phyloP scores from a whole-genome alignment of 495 filamentous ascomycete genomes.

The Penicillium parvum region DNA sequence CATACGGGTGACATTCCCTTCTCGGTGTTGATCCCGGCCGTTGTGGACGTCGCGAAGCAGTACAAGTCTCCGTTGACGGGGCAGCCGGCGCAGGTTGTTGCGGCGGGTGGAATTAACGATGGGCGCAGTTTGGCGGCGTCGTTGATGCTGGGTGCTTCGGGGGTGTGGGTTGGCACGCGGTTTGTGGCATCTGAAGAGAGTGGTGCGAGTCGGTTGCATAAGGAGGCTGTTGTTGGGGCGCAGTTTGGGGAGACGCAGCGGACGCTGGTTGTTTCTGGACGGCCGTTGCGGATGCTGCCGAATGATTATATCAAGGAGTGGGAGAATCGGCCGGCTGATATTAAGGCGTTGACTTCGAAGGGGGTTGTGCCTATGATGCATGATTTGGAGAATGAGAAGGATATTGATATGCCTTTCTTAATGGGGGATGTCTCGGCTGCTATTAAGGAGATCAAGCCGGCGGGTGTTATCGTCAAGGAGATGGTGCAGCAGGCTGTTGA shows the following conservation, averaged over 20 bases:
- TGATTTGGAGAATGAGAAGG: constrained; percentile 72
- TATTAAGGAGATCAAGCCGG: constrained; percentile 71
- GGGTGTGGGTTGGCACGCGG: constrained; percentile 81
- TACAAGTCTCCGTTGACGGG: constrained; percentile 55
- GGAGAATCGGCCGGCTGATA: constrained; percentile 68
- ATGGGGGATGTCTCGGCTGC: constrained; percentile 92
- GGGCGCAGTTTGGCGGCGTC: constrained; percentile 65
- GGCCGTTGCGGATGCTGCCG: constrained; percentile 72
- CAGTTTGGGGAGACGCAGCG: constrained; percentile 68
- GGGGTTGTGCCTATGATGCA: constrained; percentile 75
- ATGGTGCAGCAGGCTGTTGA: constrained; percentile 79
- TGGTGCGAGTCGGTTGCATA: constrained; percentile 71
- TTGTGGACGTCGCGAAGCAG: constrained; percentile 64
- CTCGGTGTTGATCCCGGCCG: constrained; percentile 67
- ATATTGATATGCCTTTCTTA: constrained; percentile 77
- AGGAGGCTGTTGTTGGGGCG: constrained; percentile 72
- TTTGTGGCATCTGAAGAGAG: constrained; percentile 79
- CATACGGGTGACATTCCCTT: constrained; percentile 76
- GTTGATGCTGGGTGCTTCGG: constrained; percentile 68
- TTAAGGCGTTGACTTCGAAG: constrained; percentile 63
- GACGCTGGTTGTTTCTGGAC: constrained; percentile 73
- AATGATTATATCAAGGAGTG: constrained; percentile 79
- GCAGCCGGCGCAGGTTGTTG: constrained; percentile 61
- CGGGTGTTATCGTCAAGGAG: constrained; percentile 72
- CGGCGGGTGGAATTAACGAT: constrained; percentile 70